phyloP scores from a whole-genome alignment of 2,329 filamentous ascomycete genomes.

The Tricladium varicosporioides region DNA sequence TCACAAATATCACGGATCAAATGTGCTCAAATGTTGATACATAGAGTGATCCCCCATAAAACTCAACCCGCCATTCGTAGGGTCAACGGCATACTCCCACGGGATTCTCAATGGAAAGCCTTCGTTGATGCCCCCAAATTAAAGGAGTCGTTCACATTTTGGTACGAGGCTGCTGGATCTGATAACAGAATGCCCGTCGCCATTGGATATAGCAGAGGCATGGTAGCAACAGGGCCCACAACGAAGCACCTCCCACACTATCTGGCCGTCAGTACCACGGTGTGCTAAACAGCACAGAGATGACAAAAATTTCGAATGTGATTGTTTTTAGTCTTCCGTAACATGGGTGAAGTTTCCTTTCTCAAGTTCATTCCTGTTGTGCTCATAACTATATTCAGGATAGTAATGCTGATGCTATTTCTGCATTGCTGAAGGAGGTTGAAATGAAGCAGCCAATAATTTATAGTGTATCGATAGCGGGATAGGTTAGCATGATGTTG shows the following conservation, averaged over 20 bases:
- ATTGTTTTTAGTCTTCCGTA: slow-evolving; percentile 49
- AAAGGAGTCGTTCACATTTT: slow-evolving; percentile 1
- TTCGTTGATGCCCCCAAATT: slow-evolving; percentile 10
- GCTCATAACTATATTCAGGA: background rate
- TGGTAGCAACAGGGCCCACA: slow-evolving; percentile 3
- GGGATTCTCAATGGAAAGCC: slow-evolving; percentile 13
- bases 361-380: slow-evolving; percentile 32
- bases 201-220: background rate
- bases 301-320: slow-evolving; percentile 48
- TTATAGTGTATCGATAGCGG: slow-evolving; percentile 49
- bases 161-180: slow-evolving; percentile 16
- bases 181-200: slow-evolving; percentile 13
- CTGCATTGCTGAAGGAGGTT: slow-evolving; percentile 41
- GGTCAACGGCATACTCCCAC: slow-evolving; percentile 3
- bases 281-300: slow-evolving; percentile 47
- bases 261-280: slow-evolving; percentile 47
- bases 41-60: slow-evolving; percentile 10
- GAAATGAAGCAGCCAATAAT: slow-evolving; percentile 45
- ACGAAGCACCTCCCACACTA: slow-evolving; percentile 13
- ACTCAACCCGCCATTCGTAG: slow-evolving; percentile 10
- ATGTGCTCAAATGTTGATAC: slow-evolving; percentile 11
- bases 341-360: slow-evolving; percentile 47
- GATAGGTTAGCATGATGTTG: slow-evolving; percentile 48
- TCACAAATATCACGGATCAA: background rate
- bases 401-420: background rate